Evolutionary conservation across 2,329 filamentous ascomycete species (phyloP).

Genomic region (Hymenoscyphus repandus): DNA sequence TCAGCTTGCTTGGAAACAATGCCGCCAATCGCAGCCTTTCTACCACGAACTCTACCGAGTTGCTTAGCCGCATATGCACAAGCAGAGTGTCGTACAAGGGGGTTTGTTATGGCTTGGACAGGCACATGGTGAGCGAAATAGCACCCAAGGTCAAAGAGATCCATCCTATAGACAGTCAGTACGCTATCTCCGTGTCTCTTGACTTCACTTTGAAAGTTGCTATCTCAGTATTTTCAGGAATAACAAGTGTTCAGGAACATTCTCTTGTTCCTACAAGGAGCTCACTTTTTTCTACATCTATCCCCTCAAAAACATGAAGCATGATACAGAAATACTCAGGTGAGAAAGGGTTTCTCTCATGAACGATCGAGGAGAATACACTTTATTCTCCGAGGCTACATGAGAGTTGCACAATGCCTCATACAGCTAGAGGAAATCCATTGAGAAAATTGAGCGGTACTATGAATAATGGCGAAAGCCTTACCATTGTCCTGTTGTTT

Average conservation of each 20-base stretch:
- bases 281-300: too few relatives aligned
- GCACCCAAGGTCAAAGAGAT: slow-evolving; percentile 48
- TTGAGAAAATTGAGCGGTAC: too few relatives aligned
- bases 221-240: neutral
- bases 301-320: too few relatives aligned
- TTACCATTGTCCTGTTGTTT: slow-evolving; percentile 53
- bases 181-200: neutral
- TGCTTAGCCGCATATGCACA: slow-evolving; percentile 60
- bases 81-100: slow-evolving; percentile 45
- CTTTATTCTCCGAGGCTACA: too few relatives aligned
- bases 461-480: slow-evolving; percentile 10
- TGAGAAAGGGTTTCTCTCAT: too few relatives aligned
- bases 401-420: too few relatives aligned
- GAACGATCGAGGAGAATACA: too few relatives aligned
- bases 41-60: slow-evolving; percentile 47
- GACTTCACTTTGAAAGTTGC: neutral
- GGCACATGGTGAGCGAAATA: slow-evolving; percentile 58
- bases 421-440: too few relatives aligned
- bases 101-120: slow-evolving; percentile 46
- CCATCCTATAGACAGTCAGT: slow-evolving; percentile 38
- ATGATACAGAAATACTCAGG: too few relatives aligned
- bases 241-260: too few relatives aligned
- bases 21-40: slow-evolving; percentile 44
- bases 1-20: slow-evolving; percentile 42
- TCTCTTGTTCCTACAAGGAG: too few relatives aligned